A percentile compares a stretch with the other conserved stretches of the same genome.
phyloP scores from a whole-genome alignment of 2,329 filamentous ascomycete species.

The Tolypocladium inflatum region DNA sequence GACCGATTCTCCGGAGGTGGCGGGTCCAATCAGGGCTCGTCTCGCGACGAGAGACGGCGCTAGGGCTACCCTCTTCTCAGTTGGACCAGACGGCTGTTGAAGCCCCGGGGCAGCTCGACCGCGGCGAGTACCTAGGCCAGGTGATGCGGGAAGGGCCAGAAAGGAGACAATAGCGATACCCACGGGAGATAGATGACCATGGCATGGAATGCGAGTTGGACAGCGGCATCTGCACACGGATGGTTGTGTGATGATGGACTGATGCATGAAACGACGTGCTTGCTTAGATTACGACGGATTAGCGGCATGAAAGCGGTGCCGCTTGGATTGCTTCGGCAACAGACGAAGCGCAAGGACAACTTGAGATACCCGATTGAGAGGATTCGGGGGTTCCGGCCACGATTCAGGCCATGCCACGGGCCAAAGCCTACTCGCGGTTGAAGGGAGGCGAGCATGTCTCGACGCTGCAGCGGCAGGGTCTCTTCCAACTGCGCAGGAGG shows the following conservation, averaged over 20 bases:
- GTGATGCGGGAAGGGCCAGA: neutral
- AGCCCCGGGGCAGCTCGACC: neutral
- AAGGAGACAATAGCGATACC: neutral
- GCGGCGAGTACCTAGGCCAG: neutral
- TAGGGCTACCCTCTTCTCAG: constrained; percentile 8
- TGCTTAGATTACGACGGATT: neutral
- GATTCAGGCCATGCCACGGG: neutral
- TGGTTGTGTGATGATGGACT: neutral
- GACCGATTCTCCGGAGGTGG: constrained; percentile 25
- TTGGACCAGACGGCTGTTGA: neutral
- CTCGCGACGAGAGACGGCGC: constrained; percentile 17
- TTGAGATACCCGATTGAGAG: neutral
- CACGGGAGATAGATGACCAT: neutral
- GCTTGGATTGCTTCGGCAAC: neutral
- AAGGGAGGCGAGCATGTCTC: neutral
- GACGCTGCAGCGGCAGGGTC: neutral
- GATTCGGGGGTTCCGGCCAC: neutral
- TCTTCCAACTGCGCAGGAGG: neutral
- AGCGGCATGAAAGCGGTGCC: neutral
- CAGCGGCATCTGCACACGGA: neutral
- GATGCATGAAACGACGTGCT: neutral
- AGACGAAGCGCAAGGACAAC: neutral
- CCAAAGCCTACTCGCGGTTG: neutral
- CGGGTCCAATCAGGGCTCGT: constrained; percentile 15
- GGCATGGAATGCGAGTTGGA: neutral